A percentile compares a stretch with the other conserved stretches of the same genome.
phyloP scores from a whole-genome alignment of 306 rosid species.

The Dryas octopetala region DNA sequence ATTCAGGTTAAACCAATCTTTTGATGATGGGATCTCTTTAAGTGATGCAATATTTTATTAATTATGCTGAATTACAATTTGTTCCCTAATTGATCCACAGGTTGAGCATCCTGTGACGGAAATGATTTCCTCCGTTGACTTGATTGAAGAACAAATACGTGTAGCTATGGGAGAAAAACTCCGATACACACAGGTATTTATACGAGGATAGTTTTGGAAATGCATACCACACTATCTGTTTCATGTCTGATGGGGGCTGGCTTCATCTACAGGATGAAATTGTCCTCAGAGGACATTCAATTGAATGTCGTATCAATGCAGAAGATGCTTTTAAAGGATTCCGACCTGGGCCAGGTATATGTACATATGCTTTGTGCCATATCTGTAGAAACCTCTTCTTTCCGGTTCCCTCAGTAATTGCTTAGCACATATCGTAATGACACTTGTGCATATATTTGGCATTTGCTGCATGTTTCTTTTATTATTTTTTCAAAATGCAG shows the following conservation, averaged over 20 bases:
- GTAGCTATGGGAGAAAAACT: conserved; percentile 96
- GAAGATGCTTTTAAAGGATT: conserved; percentile 97
- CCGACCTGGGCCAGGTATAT: conserved; percentile 95
- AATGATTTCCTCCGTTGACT: conserved; percentile 93
- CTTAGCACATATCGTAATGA: not conserved
- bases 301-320: conserved; percentile 97
- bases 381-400: not conserved
- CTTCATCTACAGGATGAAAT: conserved; percentile 72
- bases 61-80: not conserved
- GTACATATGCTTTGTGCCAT: conserved; percentile 11
- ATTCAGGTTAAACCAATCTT: conserved; percentile 66
- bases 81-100: conserved; percentile 36
- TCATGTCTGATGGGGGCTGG: conserved; percentile 22
- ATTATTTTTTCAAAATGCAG: not conserved
- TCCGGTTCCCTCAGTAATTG: not conserved
- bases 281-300: conserved; percentile 94
- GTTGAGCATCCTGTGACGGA: conserved; percentile 99
- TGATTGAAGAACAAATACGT: conserved; percentile 93
- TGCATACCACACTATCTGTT: conserved; percentile 9
- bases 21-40: conserved; percentile 1
- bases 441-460: not conserved
- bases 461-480: not conserved
- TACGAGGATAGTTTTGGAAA: conserved; percentile 23
- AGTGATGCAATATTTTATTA: not conserved
- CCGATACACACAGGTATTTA: conserved; percentile 64